phyloP scores from a whole-genome alignment of 345 rosid genomes.

The Euphorbia pulcherrima region DNA sequence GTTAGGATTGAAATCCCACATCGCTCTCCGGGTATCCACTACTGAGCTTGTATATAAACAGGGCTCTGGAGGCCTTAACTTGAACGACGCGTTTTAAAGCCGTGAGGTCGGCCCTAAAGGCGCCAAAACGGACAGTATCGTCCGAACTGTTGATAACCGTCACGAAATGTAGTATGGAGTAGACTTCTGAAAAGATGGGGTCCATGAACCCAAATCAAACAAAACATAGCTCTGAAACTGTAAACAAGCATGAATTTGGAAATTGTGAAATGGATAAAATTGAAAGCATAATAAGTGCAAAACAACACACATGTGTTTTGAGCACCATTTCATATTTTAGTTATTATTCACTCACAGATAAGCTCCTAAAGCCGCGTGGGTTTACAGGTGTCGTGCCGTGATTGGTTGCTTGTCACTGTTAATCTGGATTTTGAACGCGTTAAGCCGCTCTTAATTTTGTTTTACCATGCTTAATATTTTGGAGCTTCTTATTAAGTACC shows the following conservation, averaged over 20 bases:
- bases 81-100: no score
- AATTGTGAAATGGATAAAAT: background rate
- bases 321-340: background rate
- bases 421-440: constrained; percentile 4
- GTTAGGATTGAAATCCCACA: no score
- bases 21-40: no score
- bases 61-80: no score
- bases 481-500: constrained; percentile 7
- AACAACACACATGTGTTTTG: background rate
- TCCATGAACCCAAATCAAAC: no score
- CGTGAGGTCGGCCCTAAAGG: no score
- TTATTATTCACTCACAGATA: background rate
- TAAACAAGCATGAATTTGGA: background rate
- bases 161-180: no score
- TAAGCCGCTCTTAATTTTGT: constrained; percentile 9
- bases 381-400: background rate
- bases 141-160: no score
- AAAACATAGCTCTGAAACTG: background rate
- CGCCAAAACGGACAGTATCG: no score
- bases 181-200: no score
- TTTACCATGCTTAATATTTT: background rate
- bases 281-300: constrained; percentile 1
- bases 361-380: background rate
- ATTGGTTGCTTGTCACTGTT: background rate
- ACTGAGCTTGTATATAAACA: no score